Percentiles rank a stretch among this genome's conserved stretches.
Evolutionary conservation across 192 early-diverging fungal species (phyloP).

Genomic region (Coemansia aciculifera): DNA sequence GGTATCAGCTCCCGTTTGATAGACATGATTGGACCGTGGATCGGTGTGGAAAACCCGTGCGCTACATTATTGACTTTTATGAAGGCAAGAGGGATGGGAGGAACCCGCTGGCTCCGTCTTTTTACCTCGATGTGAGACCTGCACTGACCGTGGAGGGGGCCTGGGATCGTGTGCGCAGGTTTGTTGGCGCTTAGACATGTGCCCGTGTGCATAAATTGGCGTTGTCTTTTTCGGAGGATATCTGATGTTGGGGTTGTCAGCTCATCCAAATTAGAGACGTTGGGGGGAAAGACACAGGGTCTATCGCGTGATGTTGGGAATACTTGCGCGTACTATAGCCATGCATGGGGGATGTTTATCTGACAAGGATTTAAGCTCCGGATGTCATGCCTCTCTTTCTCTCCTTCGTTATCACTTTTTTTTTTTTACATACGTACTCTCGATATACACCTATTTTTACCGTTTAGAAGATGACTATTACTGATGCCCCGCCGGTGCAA

Average conservation of each 20-base stretch:
- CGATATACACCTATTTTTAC: too few relatives aligned
- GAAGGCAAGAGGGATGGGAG: conserved; percentile 60
- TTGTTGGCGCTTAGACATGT: conserved; percentile 5
- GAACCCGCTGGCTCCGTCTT: conserved; percentile 57
- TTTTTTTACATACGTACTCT: not conserved
- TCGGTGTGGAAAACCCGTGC: conserved; percentile 82
- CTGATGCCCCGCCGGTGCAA: not conserved
- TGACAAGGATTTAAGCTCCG: not conserved
- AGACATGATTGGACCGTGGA: conserved; percentile 94
- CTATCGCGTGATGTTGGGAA: not conserved
- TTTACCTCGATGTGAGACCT: conserved; percentile 90
- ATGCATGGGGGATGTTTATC: not conserved
- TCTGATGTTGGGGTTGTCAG: not conserved
- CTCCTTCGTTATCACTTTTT: not conserved
- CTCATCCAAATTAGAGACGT: not conserved
- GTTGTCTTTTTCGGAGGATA: not conserved
- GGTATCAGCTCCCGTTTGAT: conserved; percentile 84
- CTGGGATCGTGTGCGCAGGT: conserved; percentile 33
- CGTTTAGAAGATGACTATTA: not conserved
- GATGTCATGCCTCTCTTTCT: not conserved
- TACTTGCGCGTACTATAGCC: not conserved
- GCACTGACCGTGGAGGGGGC: conserved; percentile 58
- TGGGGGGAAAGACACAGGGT: not conserved
- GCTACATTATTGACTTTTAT: conserved; percentile 93
- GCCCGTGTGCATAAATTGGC: not conserved